A percentile compares a stretch with the other conserved stretches of the same genome.
Conservation (phyloP, 176 grass and related monocot genomes). For the Areca catechu region DNA sequence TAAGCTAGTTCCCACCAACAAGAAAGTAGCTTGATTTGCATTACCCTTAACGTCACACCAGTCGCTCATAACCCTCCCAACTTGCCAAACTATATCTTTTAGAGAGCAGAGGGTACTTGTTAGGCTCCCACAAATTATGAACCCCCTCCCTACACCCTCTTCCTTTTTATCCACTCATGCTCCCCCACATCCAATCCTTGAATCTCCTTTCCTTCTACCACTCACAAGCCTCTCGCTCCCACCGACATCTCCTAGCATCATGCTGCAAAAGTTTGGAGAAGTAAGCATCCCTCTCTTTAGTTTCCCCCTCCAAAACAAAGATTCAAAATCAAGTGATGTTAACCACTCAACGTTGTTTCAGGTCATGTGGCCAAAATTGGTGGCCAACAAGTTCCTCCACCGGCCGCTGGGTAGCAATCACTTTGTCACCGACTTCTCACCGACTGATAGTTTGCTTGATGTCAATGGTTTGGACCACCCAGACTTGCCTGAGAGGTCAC, state of each 20-base stretch:
- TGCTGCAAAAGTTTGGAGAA: conserved; percentile 52
- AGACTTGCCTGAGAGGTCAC: conserved; percentile 28
- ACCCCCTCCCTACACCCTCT: too few relatives aligned
- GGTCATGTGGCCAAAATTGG: conserved; percentile 54
- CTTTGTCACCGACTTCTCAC: conserved; percentile 42
- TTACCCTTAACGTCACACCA: not conserved
- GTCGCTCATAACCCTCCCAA: not conserved
- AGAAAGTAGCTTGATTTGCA: not conserved
- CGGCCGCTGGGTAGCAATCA: conserved; percentile 33
- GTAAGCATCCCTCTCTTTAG: conserved; percentile 19
- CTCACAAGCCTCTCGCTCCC: not conserved
- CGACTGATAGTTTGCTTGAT: conserved; percentile 6
- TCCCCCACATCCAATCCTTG: not conserved
- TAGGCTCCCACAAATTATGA: not conserved
- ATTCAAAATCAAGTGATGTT: conserved; percentile 9
- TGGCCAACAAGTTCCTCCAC: conserved; percentile 48
- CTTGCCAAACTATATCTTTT: conserved; percentile 3
- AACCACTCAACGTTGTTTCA: conserved; percentile 34
- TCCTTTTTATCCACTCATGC: too few relatives aligned
- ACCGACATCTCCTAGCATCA: conserved; percentile 9
- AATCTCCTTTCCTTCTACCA: not conserved
- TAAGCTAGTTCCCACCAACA: too few relatives aligned
- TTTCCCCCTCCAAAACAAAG: conserved; percentile 16
- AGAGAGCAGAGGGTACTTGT: not conserved
- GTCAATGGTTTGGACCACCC: conserved; percentile 29